Percentiles rank a stretch among this genome's conserved stretches.
Conservation (phyloP, 1,284 basidiomycete genomes). For the Austropuccinia psidii region DNA sequence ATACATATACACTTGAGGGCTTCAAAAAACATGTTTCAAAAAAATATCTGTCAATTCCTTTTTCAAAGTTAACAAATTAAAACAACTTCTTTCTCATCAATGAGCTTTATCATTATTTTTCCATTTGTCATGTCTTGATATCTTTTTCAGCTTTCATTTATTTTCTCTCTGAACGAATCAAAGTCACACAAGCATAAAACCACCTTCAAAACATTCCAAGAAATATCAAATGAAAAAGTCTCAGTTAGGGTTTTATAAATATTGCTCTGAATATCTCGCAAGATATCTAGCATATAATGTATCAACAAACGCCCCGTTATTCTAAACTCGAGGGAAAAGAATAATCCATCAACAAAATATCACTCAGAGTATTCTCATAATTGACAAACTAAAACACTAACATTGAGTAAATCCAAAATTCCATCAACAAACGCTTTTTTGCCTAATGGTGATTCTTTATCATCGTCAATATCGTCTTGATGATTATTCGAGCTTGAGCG, state of each 20-base stretch:
- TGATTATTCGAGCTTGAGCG: neutral
- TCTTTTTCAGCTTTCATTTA: too few species aligned
- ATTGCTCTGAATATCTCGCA: constrained; percentile 24
- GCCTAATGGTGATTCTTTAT: neutral
- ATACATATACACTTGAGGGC: too few species aligned
- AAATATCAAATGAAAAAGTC: neutral
- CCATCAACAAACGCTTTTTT: constrained; percentile 2
- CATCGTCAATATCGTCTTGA: neutral
- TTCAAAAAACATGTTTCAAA: too few species aligned
- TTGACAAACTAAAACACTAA: neutral
- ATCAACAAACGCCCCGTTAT: constrained; percentile 27
- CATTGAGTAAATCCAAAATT: constrained; percentile 24
- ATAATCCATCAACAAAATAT: neutral
- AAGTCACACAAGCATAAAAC: neutral
- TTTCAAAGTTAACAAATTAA: too few species aligned
- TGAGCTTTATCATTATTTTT: too few species aligned
- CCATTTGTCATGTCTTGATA: too few species aligned
- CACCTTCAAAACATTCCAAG: neutral
- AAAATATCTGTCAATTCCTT: too few species aligned
- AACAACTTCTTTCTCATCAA: too few species aligned
- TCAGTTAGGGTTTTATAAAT: constrained; percentile 3
- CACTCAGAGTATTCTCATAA: neutral
- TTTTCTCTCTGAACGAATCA: neutral
- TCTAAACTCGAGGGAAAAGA: neutral
- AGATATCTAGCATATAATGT: constrained; percentile 25